These are phyloP conservation scores for Paraurostyla sp. DNA, from an alignment of 73 alveolate genomes.

Conservation along the genomic window DNA sequence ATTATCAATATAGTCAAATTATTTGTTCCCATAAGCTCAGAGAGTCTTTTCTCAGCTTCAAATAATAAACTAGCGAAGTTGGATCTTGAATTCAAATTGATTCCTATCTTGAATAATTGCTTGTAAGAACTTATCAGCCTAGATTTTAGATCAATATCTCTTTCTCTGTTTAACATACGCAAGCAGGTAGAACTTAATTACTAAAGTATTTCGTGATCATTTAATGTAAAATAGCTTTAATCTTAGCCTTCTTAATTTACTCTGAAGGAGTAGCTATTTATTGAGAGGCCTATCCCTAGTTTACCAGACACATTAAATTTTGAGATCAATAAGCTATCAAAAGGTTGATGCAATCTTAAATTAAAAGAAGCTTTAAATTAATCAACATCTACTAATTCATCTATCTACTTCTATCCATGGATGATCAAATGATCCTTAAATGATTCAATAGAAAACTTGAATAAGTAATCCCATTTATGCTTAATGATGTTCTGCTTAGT, in stretches of 20 bases:
- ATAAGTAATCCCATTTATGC: not conserved
- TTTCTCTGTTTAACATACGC: slow-evolving; percentile 5
- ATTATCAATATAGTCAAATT: not conserved
- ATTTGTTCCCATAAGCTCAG: not conserved
- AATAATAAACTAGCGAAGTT: slow-evolving; percentile 22
- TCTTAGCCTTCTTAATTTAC: not conserved
- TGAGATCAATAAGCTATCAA: not conserved
- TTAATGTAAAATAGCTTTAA: not conserved
- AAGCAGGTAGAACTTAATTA: not conserved
- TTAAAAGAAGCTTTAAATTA: not conserved
- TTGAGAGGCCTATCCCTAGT: slow-evolving; percentile 17
- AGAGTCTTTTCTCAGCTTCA: slow-evolving; percentile 34
- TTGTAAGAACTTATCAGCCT: not conserved
- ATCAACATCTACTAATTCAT: not conserved
- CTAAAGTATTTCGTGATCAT: slow-evolving; percentile 7
- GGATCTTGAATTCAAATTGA: slow-evolving; percentile 21
- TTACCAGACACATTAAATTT: slow-evolving; percentile 34
- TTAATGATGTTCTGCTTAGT: not conserved
- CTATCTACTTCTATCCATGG: not conserved
- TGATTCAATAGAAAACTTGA: not conserved
- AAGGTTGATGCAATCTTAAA: not conserved
- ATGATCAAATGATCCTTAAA: not conserved
- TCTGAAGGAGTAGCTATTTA: not conserved
- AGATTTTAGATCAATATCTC: slow-evolving; percentile 24
- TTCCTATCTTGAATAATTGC: slow-evolving; percentile 24